Evolutionary conservation across 2,329 filamentous ascomycete species (phyloP).

Genomic region (Aspergillus niger): DNA sequence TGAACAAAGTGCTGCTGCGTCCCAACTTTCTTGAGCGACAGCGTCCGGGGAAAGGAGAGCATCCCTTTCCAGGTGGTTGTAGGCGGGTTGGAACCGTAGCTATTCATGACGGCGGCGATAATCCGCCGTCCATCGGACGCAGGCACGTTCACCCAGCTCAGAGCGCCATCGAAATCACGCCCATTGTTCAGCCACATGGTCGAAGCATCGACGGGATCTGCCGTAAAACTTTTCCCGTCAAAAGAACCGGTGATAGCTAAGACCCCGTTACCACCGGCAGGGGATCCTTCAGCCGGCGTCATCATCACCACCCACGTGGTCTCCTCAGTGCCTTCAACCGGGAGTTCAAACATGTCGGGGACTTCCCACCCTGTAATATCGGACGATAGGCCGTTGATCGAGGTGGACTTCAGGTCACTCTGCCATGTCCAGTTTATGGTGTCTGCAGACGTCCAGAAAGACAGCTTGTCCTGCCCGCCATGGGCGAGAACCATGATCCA

Average conservation of each 20-base stretch:
- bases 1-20: no score
- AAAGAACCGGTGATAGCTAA: no score
- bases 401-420: background rate
- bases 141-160: constrained; percentile 15
- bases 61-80: constrained; percentile 11
- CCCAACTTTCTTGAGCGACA: no score
- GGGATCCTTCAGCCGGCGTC: no score
- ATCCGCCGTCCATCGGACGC: constrained; percentile 9
- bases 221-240: no score
- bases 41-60: no score
- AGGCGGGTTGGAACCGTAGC: constrained; percentile 12
- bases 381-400: background rate
- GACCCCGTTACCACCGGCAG: no score
- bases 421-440: background rate
- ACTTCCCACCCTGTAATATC: no score
- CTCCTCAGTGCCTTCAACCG: no score
- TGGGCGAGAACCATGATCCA: constrained; percentile 1
- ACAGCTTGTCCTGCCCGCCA: constrained; percentile 11
- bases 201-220: no score
- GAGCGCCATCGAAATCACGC: constrained; percentile 13
- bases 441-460: constrained; percentile 12
- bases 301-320: no score
- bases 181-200: background rate
- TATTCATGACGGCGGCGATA: constrained; percentile 9
- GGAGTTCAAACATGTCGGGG: no score